Base-by-base conservation (phyloP, 2,329 filamentous ascomycete species). In the Phoma sp. region DNA sequence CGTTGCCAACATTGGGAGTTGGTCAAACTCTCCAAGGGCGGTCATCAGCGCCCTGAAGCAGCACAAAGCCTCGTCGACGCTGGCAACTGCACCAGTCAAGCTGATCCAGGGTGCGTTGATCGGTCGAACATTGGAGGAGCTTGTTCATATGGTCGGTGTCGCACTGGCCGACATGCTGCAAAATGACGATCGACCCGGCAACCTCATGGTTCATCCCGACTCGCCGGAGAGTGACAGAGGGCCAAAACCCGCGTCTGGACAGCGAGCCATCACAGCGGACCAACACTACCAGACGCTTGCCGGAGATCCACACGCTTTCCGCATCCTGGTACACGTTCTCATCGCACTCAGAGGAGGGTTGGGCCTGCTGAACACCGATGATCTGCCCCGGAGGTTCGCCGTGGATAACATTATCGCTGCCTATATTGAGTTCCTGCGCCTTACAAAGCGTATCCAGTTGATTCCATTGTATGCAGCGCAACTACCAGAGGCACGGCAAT, bases 381-480 rank as follows among this genome's bases (percentile, higher is more conserved):
- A 54, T 15, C 49, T 77, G 31, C 40, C 55, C 25, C 52, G 51
- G 25, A 57, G 58, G 77, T 80, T 62, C 31, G 50, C 65, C 15
- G 84, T 88, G 61, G 89, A 96, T 68, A 91, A 90, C 67, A 86
- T 94, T 41, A 81, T 97, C 47, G 86, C 89, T 1, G 88, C 86
- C 4, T 98, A 98, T 72, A 89, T 96, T 51, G 89, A 90, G 65
- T 88, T 90, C 57, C 78, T 99, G 33, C 86, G 90, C 38, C 82
- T 89, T 41, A 85, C 85, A 15, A 85, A 87, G 31, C 85, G 95
- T 50, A 86, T 89, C 55, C 88, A 94, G 59, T 78, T 95, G 37
- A 89, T 96, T 51, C 93, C 95, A 0, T 80, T 96, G 0, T 99
- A 99, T 74, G 93, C 91, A 59, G 92, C 92, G 8, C 88, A 91